Conservation (phyloP, 2,329 filamentous ascomycete species). For the Pseudogymnoascus sp. region DNA sequence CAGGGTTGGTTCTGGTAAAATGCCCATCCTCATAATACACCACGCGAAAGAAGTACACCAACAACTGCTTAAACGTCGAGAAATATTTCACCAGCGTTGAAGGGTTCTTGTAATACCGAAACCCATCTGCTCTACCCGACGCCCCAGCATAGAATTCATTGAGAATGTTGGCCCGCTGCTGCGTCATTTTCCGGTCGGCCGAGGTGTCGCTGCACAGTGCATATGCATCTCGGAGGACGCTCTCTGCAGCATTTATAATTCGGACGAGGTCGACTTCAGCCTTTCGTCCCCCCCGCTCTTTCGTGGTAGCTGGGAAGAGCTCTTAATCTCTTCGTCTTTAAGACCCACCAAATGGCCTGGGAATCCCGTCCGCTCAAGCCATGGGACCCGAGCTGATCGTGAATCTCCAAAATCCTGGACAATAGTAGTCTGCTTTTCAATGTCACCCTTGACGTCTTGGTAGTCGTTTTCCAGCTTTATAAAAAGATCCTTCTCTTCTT, state of each 20-base stretch:
- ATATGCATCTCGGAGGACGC: conserved; percentile 13
- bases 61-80: too few relatives aligned
- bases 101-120: conserved; percentile 14
- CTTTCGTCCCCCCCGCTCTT: not conserved
- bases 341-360: too few relatives aligned
- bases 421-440: conserved; percentile 11
- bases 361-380: conserved; percentile 8
- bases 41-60: too few relatives aligned
- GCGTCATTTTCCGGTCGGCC: conserved; percentile 14
- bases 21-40: too few relatives aligned
- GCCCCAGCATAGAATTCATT: conserved; percentile 15
- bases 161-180: conserved; percentile 15
- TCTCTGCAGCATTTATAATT: conserved; percentile 11
- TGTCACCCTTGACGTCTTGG: conserved; percentile 7
- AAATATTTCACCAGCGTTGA: too few relatives aligned
- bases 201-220: conserved; percentile 13
- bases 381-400: conserved; percentile 12
- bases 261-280: not conserved
- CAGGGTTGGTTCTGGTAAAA: not conserved
- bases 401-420: conserved; percentile 14
- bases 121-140: conserved; percentile 6
- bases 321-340: too few relatives aligned
- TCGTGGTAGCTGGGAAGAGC: not conserved
- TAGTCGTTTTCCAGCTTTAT: conserved; percentile 13
- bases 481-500: conserved; percentile 13